Conservation (phyloP, 805 yeast species). For the Scheffersomyces amazonensis region DNA sequence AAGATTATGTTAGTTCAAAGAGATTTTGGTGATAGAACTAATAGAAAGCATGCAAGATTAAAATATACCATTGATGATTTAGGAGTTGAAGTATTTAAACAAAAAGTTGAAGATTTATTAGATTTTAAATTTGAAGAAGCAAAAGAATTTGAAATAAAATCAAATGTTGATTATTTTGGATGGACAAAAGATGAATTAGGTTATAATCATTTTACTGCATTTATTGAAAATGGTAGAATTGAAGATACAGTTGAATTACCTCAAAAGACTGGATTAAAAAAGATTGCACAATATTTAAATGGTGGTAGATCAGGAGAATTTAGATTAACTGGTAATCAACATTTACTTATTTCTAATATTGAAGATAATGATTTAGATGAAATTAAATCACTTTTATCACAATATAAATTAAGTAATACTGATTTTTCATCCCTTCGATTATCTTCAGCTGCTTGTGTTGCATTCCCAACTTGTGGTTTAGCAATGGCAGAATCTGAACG, state of each 20-base stretch:
- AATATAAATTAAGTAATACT: slow-evolving; percentile 81
- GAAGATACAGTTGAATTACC: slow-evolving; percentile 89
- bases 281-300: slow-evolving; percentile 69
- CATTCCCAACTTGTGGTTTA: slow-evolving; percentile 97
- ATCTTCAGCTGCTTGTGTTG: slow-evolving; percentile 95
- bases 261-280: slow-evolving; percentile 81
- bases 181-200: slow-evolving; percentile 89
- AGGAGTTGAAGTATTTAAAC: slow-evolving; percentile 81
- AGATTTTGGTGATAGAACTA: slow-evolving; percentile 90
- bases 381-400: slow-evolving; percentile 61
- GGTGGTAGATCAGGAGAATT: slow-evolving; percentile 70
- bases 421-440: slow-evolving; percentile 80
- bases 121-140: slow-evolving; percentile 74
- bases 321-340: slow-evolving; percentile 95
- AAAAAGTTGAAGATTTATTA: slow-evolving; percentile 77
- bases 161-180: slow-evolving; percentile 89
- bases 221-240: slow-evolving; percentile 94
- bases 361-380: slow-evolving; percentile 62
- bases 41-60: slow-evolving; percentile 96
- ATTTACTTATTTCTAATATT: slow-evolving; percentile 72
- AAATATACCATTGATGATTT: slow-evolving; percentile 94
- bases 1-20: slow-evolving; percentile 92
- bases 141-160: slow-evolving; percentile 70
- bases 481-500: slow-evolving; percentile 99
- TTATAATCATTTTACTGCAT: slow-evolving; percentile 85